Percentiles rank a stretch among this genome's conserved stretches.
phyloP scores from a whole-genome alignment of 1,139 yeast genomes.

The Hyphopichia fennica region DNA sequence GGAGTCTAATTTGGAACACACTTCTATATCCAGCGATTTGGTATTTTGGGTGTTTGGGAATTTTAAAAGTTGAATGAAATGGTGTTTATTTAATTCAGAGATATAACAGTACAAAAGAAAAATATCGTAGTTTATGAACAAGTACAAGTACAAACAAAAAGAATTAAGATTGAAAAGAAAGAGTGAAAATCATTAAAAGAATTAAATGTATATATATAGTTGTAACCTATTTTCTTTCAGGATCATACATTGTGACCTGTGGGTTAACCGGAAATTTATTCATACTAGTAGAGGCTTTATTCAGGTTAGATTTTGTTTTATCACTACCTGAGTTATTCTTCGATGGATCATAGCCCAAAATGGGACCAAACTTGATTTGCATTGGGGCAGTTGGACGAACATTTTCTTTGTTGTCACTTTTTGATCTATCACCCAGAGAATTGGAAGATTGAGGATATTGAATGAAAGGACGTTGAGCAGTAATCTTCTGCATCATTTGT shows the following conservation, averaged over 20 bases:
- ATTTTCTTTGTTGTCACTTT: slow-evolving; percentile 16
- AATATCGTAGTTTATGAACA: no score
- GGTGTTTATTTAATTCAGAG: no score
- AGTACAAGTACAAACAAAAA: neutral
- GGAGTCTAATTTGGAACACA: no score
- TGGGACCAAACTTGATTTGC: slow-evolving; percentile 42
- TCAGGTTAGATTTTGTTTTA: neutral
- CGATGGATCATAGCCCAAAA: slow-evolving; percentile 44
- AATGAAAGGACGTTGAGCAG: slow-evolving; percentile 4
- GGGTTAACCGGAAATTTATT: slow-evolving; percentile 9
- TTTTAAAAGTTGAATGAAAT: no score
- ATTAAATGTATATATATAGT: no score
- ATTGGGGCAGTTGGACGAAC: slow-evolving; percentile 17
- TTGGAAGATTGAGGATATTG: slow-evolving; percentile 3
- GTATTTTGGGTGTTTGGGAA: no score
- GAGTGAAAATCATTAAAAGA: neutral
- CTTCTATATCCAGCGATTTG: no score
- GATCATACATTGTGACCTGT: slow-evolving; percentile 36
- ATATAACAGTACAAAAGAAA: no score
- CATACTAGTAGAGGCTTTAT: neutral
- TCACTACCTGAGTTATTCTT: slow-evolving; percentile 14
- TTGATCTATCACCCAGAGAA: neutral
- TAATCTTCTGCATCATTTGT: slow-evolving; percentile 8
- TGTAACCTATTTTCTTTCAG: slow-evolving; percentile 24
- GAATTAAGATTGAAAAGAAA: neutral